Percentiles rank a stretch among this genome's conserved stretches.
Conservation (phyloP, 176 grass and related monocot species). For the Oryza australiensis region DNA sequence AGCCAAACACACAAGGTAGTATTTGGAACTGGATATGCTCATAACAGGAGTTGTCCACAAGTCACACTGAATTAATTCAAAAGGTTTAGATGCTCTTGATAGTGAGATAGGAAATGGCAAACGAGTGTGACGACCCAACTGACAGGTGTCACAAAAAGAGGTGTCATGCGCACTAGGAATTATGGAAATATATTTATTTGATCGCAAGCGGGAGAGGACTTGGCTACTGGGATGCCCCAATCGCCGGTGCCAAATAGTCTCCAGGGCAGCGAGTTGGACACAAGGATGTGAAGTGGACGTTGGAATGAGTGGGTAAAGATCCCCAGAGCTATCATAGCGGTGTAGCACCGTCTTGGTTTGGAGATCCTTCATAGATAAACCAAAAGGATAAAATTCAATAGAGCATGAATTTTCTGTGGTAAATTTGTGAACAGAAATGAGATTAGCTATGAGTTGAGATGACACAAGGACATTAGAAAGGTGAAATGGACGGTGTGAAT, state of each 20-base stretch:
- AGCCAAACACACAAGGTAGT: not conserved
- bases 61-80: not conserved
- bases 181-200: not conserved
- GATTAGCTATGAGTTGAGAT: not conserved
- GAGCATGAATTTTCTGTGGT: not conserved
- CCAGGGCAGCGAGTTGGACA: rapidly evolving
- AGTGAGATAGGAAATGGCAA: too few species aligned
- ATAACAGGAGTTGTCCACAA: not conserved
- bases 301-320: not conserved
- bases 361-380: not conserved
- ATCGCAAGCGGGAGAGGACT: not conserved
- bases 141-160: not conserved
- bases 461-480: not conserved
- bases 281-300: not conserved
- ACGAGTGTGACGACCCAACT: too few species aligned
- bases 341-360: not conserved
- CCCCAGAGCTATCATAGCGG: not conserved
- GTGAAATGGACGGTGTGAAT: too few species aligned
- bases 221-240: not conserved
- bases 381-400: not conserved
- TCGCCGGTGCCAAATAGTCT: not conserved
- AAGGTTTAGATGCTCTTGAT: not conserved
- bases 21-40: not conserved
- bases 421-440: not conserved
- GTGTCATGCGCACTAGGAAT: not conserved